Evolutionary conservation across 2,329 filamentous ascomycete genomes (phyloP), one percentile per base, ranked within the genome.

Genomic region (Paracorniculantispora psalliotae): DNA sequence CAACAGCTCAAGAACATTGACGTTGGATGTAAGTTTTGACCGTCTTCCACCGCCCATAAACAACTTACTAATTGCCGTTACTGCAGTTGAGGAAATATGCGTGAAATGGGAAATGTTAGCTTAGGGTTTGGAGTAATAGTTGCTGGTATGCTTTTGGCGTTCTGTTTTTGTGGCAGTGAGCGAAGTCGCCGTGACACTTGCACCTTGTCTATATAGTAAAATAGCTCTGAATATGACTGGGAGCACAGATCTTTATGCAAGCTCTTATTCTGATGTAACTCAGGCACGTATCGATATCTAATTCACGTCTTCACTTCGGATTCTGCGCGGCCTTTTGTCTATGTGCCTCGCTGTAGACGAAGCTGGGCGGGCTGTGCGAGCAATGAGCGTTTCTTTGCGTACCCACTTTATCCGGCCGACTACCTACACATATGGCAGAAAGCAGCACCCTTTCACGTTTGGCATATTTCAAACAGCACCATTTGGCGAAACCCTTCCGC

Each of bases 1-100:
- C 60, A 99, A 97, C 75, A 96, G 89, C 68, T 96, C 90, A 66
- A 89, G 91, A 75, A 90, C 91, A 39, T 77, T 99, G 75, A 97
- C 92, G 60, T 79, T 99, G 67, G 94, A 99, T 87, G 92, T 97
- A 79, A 93, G 93, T 79, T 39, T 13, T 26, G 12, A 35, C 26
- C 25, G 21, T 19, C 43, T 43, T 19, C 6, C 47, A 58, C 23
- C 21, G 30, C 7, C 23, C 48, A 30, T 35, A 15, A 39, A 37
- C 30, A 13, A 33, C 8, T 17, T 59, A 55, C 66, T 71, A 63
- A 70, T 50, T 25, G 17, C 37, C 4, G 2, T 37, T 59, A 10
- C 9, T 46, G 13, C 41, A 74, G 72, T 59, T 74, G 52, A 69
- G 72, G 46, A 71, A 72, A 65, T 74, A 74, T 60, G 68, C 64